Evolutionary conservation across 2,329 filamentous ascomycete species (phyloP), one percentile per base, ranked within the genome.

Genomic region (Cladosporium sphaerospermum): DNA sequence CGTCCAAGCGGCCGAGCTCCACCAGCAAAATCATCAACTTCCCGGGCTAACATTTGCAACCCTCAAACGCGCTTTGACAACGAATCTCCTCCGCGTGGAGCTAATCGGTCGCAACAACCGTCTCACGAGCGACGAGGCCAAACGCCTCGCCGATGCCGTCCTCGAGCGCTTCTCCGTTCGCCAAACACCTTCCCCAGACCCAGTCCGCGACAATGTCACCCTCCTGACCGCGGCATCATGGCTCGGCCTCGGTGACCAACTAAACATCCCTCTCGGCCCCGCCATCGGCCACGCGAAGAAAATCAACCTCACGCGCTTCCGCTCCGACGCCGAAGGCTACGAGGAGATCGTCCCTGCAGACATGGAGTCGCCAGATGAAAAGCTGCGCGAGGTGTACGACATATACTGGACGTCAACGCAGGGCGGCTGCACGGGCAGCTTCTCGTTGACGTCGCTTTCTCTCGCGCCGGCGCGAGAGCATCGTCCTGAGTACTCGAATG

Each of bases 61-160:
- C 9, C 60, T 78, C 9, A 74, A 76, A 53, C 70, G 75, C 18
- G 69, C 70, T 2, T 63, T 78, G 10, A 71, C 73, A 5, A 71
- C 70, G 36, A 74, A 77, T 54, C 66, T 78, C 3, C 70, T 78
- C 18, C 73, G 73, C 16, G 74, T 74, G 6, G 69, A 71, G 3
- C 60, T 77, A 0, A 60, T 62, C 4, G 73, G 73, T 9, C 68
- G 73, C 31, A 37, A 52, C 9, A 51, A 55, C 2, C 68, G 73
- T 11, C 62, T 78, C 6, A 67, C 67, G 18, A 70, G 74, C 40
- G 70, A 71, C 16, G 75, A 77, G 64, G 74, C 74, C 1, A 76
- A 74, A 53, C 66, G 67, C 4, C 67, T 78, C 8, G 74, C 75
- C 3, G 69, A 72, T 9, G 64, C 71, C 1, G 68, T 77, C n/a